These are phyloP conservation scores for Dictyostelium brefeldianum DNA, from an alignment of 78 protist genomes.

Conservation along the genomic window DNA sequence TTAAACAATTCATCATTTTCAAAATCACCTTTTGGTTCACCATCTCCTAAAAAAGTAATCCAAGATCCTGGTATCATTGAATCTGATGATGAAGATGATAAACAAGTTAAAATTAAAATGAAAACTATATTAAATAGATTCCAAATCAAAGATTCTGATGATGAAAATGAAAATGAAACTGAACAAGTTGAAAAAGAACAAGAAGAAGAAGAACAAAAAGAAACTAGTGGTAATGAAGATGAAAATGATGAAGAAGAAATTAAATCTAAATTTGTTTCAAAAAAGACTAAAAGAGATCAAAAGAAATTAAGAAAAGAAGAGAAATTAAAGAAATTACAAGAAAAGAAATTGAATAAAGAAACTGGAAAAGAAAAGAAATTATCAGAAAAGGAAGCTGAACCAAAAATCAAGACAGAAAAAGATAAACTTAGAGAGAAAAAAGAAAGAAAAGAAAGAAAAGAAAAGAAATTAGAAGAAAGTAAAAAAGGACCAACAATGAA, in stretches of 20 bases:
- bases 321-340: neutral
- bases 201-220: neutral
- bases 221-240: neutral
- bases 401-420: neutral
- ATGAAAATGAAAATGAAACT: slow-evolving; percentile 14
- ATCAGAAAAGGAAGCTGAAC: neutral
- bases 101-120: neutral
- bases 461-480: neutral
- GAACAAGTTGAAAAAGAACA: neutral
- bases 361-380: neutral
- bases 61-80: slow-evolving; percentile 4
- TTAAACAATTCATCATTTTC: neutral
- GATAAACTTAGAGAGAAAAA: neutral
- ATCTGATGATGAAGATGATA: neutral
- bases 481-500: neutral
- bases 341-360: neutral
- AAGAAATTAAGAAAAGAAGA: neutral
- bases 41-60: neutral
- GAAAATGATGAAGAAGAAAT: neutral
- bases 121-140: neutral
- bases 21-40: neutral
- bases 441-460: neutral
- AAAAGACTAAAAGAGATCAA: neutral
- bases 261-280: neutral
- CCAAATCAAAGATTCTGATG: neutral